Evolutionary conservation across 1,284 basidiomycete genomes (phyloP).

Genomic region (Pseudomicrostroma phylloplanum): DNA sequence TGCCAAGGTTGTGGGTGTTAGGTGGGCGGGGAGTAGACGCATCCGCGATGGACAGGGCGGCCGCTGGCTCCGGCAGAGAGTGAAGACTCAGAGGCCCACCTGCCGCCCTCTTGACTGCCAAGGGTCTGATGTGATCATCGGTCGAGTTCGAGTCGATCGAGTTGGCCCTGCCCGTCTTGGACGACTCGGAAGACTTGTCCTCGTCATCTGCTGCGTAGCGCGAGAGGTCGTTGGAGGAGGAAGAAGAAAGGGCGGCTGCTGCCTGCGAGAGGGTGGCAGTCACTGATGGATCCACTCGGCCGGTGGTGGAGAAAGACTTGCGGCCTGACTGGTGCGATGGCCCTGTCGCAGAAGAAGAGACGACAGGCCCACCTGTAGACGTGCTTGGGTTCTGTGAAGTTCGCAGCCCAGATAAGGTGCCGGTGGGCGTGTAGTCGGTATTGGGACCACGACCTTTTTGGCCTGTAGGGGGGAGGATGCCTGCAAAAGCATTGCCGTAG

Average conservation of each 20-base stretch:
- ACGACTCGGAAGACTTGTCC: no score
- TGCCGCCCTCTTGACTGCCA: no score
- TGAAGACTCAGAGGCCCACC: no score
- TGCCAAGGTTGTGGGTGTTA: neutral
- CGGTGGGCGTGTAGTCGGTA: neutral
- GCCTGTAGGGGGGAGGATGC: neutral
- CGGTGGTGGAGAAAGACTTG: neutral
- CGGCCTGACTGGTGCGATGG: neutral
- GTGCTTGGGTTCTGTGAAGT: neutral
- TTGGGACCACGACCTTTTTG: no score
- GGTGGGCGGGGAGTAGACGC: neutral
- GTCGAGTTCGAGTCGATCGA: no score
- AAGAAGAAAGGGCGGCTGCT: neutral
- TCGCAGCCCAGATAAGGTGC: neutral
- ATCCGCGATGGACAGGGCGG: no score
- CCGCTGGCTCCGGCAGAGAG: no score
- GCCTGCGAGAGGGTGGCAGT: neutral
- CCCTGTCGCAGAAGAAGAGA: neutral
- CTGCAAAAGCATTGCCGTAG: neutral
- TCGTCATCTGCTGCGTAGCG: conserved; percentile 1
- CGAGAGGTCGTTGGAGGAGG: conserved; percentile 2
- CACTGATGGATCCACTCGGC: neutral
- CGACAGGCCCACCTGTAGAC: neutral
- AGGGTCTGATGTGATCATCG: no score
- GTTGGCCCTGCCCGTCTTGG: no score